Conservation (phyloP, 768 basidiomycete species). For the Tylopilus subfusipes region DNA sequence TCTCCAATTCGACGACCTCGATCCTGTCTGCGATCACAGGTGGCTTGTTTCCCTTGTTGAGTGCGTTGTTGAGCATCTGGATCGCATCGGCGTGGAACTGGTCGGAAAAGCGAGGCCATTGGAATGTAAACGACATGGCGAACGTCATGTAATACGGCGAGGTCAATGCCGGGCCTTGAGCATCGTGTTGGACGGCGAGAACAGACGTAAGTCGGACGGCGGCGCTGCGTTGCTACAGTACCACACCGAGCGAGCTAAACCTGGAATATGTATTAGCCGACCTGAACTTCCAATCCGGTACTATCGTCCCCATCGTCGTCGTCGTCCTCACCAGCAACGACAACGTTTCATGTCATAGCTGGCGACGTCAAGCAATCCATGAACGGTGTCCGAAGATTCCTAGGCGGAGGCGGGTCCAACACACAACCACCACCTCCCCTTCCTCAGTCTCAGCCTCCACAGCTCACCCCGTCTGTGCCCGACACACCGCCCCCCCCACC, state of each 20-base stretch:
- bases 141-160: not conserved
- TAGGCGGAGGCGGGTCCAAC: slow-evolving; percentile 42
- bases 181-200: slow-evolving; percentile 21
- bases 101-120: slow-evolving; percentile 97
- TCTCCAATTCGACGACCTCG: slow-evolving; percentile 97
- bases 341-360: slow-evolving; percentile 20
- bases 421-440: slow-evolving; percentile 28
- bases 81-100: slow-evolving; percentile 96
- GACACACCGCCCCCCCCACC: slow-evolving; percentile 26
- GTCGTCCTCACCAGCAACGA: slow-evolving; percentile 6
- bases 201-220: slow-evolving; percentile 13
- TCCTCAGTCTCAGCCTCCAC: slow-evolving; percentile 9
- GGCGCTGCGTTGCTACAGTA: not conserved
- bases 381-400: slow-evolving; percentile 72
- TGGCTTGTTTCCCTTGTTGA: slow-evolving; percentile 96
- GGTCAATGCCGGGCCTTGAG: slow-evolving; percentile 8
- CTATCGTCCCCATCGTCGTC: not conserved
- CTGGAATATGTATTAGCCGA: slow-evolving; percentile 5
- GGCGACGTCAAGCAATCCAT: slow-evolving; percentile 35
- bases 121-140: slow-evolving; percentile 83
- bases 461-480: slow-evolving; percentile 10
- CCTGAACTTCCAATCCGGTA: not conserved
- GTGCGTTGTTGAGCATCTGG: slow-evolving; percentile 93
- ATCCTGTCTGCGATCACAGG: slow-evolving; percentile 97
- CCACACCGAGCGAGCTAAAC: not conserved